Base-by-base conservation (phyloP, 176 grass and related monocot genomes). In the Oryza glaberrima region DNA sequence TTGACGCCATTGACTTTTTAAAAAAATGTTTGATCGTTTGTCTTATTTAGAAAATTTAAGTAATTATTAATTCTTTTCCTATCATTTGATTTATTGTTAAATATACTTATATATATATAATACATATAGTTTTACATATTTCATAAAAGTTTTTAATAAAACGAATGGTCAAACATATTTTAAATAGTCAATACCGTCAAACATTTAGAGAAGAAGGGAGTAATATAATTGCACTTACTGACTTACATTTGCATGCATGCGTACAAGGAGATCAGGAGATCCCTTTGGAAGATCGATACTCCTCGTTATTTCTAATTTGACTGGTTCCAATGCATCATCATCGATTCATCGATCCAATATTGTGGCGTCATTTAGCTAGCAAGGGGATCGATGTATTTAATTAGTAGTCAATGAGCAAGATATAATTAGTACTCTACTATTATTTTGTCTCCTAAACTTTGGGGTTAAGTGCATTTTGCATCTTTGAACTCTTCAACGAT, bases 261-360 rank as follows among this genome's bases (percentile, higher is more conserved):
- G 73, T 80, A 28, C 70, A 64, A 3, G 2, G 17, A 70, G 69
- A 63, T 71, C 1, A 43, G 17, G 32, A 65, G 70, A 85, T 66
- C 51, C 51, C 7, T 40, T 26, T 22, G n/a, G 71, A 79, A 70
- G 82, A 89, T 44, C 41, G 41, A 43, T 89, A 17, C 36, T 36
- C 35, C 14, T 11, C 7, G 17, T 60, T 28, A 34, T 51, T 11
- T 46, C 5, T 22, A 23, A 43, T 40, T 17, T 71, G 77, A 85
- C 43, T 10, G 17, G 52, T 45, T 90, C 77, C n/a, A 46, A 6
- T 30, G 51, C 7, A 61, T 28, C 49, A 6, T 49, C 16, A 19
- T 56, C 52, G 16, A 26, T 43, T 49, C 16, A 19, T 56, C 52
- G 16, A 26, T 43, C 64, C 10, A 28, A 28, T 28, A 20, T 65